These are phyloP conservation scores for Thecamonas trahens DNA, from an alignment of 78 protist species.

Conservation along the genomic window DNA sequence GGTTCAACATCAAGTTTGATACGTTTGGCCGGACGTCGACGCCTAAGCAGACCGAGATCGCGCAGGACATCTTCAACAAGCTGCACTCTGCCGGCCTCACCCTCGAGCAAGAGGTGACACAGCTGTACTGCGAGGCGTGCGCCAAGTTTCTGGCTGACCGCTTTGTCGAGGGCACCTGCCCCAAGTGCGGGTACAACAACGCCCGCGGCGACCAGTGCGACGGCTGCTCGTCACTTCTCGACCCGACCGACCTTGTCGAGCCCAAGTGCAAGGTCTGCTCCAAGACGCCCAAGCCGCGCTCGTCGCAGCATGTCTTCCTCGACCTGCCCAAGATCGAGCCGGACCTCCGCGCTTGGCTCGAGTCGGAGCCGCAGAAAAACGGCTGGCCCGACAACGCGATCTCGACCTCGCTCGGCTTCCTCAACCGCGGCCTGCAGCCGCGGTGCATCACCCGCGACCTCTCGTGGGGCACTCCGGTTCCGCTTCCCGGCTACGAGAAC, in stretches of 20 bases:
- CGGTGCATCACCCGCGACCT: constrained; percentile 86
- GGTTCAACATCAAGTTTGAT: constrained; percentile 82
- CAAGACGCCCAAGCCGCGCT: constrained; percentile 33
- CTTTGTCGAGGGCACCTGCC: constrained; percentile 79
- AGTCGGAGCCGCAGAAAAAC: background rate
- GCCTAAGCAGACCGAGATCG: constrained; percentile 60
- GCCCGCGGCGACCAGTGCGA: constrained; percentile 93
- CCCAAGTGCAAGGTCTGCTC: constrained; percentile 46
- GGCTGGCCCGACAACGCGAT: constrained; percentile 46
- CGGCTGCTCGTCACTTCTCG: constrained; percentile 52
- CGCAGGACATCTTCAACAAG: constrained; percentile 70
- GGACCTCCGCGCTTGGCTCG: constrained; percentile 26
- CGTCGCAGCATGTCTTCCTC: constrained; percentile 62
- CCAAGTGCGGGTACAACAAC: constrained; percentile 58
- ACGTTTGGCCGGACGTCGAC: constrained; percentile 80
- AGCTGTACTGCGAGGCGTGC: constrained; percentile 45
- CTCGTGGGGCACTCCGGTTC: constrained; percentile 82
- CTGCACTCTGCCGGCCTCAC: constrained; percentile 29
- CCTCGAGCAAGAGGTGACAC: constrained; percentile 21
- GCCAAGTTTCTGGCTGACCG: constrained; percentile 75
- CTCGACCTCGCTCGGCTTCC: constrained; percentile 46
- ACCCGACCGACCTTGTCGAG: constrained; percentile 55
- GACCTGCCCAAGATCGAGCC: constrained; percentile 53
- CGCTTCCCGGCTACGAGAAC: constrained; percentile 12
- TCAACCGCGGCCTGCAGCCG: constrained; percentile 48